These are phyloP conservation scores for Naematelia aurantialba DNA, from an alignment of 768 basidiomycete genomes.

Conservation along the genomic window DNA sequence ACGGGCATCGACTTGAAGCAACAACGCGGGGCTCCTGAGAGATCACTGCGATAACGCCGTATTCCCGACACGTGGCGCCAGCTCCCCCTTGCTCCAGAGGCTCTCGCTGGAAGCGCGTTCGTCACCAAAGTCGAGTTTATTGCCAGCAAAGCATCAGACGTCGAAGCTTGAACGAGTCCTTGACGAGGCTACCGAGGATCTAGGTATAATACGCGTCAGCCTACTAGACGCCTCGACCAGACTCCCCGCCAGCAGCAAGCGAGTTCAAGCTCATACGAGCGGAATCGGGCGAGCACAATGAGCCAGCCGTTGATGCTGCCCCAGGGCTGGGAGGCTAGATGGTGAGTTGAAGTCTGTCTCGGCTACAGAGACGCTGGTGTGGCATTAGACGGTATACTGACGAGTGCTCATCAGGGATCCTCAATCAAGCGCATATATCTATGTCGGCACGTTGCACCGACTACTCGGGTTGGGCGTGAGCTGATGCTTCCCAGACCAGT, in stretches of 20 bases:
- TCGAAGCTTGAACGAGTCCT: too few species aligned
- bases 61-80: not conserved
- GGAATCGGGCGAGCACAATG: not conserved
- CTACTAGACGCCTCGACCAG: too few species aligned
- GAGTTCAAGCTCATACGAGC: not conserved
- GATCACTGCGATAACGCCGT: not conserved
- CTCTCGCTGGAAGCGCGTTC: too few species aligned
- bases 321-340: constrained; percentile 89
- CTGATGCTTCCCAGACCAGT: constrained; percentile 61
- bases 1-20: not conserved
- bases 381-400: constrained; percentile 21
- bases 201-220: too few species aligned
- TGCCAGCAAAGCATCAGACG: too few species aligned
- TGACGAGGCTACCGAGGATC: not conserved
- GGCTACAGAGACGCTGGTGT: not conserved
- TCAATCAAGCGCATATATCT: constrained; percentile 74
- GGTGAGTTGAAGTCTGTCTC: constrained; percentile 56
- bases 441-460: constrained; percentile 65
- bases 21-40: not conserved
- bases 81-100: not conserved
- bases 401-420: constrained; percentile 53
- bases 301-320: constrained; percentile 56
- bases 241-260: too few species aligned
- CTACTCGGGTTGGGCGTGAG: constrained; percentile 1
- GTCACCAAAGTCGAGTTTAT: too few species aligned